Conservation (phyloP, 441 rosid genomes). For the Pelargonium fulgidum region DNA sequence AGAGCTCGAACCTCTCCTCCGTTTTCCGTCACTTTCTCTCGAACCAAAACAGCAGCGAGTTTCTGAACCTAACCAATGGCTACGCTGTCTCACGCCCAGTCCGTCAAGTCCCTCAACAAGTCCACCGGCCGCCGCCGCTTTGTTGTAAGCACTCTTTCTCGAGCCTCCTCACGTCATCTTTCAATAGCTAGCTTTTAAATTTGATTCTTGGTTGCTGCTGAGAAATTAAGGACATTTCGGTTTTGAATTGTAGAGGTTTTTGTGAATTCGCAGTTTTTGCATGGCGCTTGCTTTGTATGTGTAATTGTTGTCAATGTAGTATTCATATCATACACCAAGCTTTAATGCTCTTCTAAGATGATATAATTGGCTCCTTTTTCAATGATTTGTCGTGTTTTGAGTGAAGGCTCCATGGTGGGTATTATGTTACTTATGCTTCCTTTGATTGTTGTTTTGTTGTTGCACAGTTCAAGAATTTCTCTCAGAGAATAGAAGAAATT, state of each 20-base stretch:
- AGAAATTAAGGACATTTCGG: background rate
- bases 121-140: constrained; percentile 70
- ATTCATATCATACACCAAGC: background rate
- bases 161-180: background rate
- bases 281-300: background rate
- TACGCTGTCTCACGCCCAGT: constrained; percentile 55
- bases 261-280: background rate
- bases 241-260: background rate
- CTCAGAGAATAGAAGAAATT: constrained; percentile 64
- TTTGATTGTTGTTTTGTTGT: constrained; percentile 14
- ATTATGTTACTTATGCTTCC: background rate
- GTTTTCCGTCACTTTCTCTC: background rate
- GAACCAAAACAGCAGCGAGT: background rate
- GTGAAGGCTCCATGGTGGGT: background rate
- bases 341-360: background rate
- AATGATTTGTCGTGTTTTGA: background rate
- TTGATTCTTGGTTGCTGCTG: background rate
- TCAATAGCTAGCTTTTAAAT: background rate
- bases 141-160: constrained; percentile 39
- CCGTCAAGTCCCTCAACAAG: constrained; percentile 86
- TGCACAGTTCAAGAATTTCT: constrained; percentile 65
- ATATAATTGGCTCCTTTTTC: background rate
- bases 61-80: constrained; percentile 33
- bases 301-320: background rate
- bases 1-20: background rate